Base-by-base conservation (phyloP, 805 yeast species). In the Yamadazyma nakazawae region DNA sequence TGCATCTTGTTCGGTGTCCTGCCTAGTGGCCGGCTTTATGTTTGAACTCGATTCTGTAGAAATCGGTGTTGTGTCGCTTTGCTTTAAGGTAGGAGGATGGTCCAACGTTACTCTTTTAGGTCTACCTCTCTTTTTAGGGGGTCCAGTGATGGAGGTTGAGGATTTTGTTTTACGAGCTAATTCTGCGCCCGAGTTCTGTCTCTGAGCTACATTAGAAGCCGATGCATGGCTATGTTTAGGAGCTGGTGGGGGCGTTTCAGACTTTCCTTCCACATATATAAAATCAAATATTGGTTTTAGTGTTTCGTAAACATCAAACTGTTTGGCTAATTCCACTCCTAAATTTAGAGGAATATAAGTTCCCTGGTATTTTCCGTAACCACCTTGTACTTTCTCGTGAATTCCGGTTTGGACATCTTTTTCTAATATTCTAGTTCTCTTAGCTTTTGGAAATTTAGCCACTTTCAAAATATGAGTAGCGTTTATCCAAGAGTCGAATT, bases 361-460 rank as follows among this genome's bases (percentile, higher is more conserved):
- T 2, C 77, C 77, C 49, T 68, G 88, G 61, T 80, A 81, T 55
- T 81, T 80, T n/a, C 87, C 88, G 52, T 82, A 79, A 0, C 88
- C 88, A 31, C 88, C 88, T 61, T 82, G 86, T 21, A 83, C 82
- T 55, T 82, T 83, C 55, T 84, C 90, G 57, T 81, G 84, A 31
- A 67, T 69, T n/a, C 85, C 84, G 6, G 80, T 75, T 47, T 74
- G 79, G 36, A 82, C 81, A 53, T 82, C 88, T 52, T 74, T 74
- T 51, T 84, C 89, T 49, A 84, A 75, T 42, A 81, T 72, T 49
- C 82, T 76, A 8, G 86, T 80, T 40, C 88, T 67, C 49, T 77
- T 75, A 17, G 85, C 80, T 55, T 82, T 77, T 54, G 85, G 88
- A 47, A 82, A 74, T 40, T 84, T 82, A 21, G 86, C 88, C 24